Conservation (phyloP, 225 moss, liverwort and hornwort species). For the Straminergon stramineum region DNA sequence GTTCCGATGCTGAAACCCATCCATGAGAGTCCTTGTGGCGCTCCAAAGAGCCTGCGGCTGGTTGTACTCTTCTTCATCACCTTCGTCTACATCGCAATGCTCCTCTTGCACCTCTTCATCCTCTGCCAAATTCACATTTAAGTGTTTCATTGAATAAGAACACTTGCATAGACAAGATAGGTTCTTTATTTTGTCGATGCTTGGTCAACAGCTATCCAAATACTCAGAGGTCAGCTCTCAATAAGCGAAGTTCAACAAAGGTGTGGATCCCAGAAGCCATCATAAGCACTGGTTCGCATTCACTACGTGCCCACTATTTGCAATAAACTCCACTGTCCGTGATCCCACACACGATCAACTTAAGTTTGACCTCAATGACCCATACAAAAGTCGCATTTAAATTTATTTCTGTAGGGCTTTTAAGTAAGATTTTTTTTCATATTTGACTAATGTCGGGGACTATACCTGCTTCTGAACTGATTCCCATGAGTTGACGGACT, state of each 20-base stretch:
- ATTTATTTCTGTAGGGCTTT: background rate
- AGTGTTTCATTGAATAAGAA: background rate
- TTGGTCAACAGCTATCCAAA: background rate
- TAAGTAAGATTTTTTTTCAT: background rate
- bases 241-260: background rate
- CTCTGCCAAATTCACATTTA: slow-evolving; percentile 16
- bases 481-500: slow-evolving; percentile 66
- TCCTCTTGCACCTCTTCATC: slow-evolving; percentile 24
- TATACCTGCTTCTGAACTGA: slow-evolving; percentile 62
- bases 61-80: slow-evolving; percentile 3
- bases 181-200: background rate
- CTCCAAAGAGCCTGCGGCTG: slow-evolving; percentile 24
- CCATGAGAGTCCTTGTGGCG: slow-evolving; percentile 25
- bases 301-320: background rate
- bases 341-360: background rate
- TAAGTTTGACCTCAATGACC: background rate
- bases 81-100: slow-evolving; percentile 1
- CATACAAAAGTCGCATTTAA: too few relatives aligned
- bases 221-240: background rate
- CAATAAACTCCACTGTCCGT: background rate
- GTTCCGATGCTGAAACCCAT: slow-evolving; percentile 10
- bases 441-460: background rate
- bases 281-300: background rate
- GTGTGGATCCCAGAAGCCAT: background rate
- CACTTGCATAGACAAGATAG: background rate